Evolutionary conservation across 176 grass and related monocot genomes (phyloP).

Genomic region (Oryza meridionalis): DNA sequence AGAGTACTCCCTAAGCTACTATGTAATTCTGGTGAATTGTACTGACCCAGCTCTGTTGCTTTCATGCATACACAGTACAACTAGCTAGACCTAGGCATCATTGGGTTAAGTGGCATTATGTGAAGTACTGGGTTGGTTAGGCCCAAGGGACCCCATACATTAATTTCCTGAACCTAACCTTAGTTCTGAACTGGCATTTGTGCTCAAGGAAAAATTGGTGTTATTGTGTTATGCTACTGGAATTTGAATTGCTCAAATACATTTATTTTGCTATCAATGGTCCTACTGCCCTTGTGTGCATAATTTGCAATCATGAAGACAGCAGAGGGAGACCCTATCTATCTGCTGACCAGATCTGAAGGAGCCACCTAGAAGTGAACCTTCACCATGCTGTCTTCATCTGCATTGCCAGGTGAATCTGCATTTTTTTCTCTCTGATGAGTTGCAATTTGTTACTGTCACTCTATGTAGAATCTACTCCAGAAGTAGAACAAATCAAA

Average conservation of each 20-base stretch:
- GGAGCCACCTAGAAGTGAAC: constrained; percentile 9
- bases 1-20: constrained; percentile 25
- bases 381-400: constrained; percentile 32
- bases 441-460: neutral
- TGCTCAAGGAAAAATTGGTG: constrained; percentile 15
- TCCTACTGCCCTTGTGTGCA: constrained; percentile 18
- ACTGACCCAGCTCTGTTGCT: constrained; percentile 22
- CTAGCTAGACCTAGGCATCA: constrained; percentile 16
- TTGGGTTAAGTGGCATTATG: constrained; percentile 34
- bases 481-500: neutral
- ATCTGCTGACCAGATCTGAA: constrained; percentile 36
- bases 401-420: constrained; percentile 30
- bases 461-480: constrained; percentile 21
- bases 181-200: constrained; percentile 26
- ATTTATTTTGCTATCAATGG: constrained; percentile 31
- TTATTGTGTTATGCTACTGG: neutral
- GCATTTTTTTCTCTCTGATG: neutral
- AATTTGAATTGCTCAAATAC: constrained; percentile 17
- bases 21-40: constrained; percentile 28
- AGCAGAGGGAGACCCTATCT: neutral
- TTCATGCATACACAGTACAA: neutral
- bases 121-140: constrained; percentile 40
- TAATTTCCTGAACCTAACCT: constrained; percentile 19
- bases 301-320: constrained; percentile 47
- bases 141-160: constrained; percentile 26